A percentile compares a stretch with the other conserved stretches of the same genome.
phyloP scores from a whole-genome alignment of 2,329 filamentous ascomycete species.

The Penicillium palitans region DNA sequence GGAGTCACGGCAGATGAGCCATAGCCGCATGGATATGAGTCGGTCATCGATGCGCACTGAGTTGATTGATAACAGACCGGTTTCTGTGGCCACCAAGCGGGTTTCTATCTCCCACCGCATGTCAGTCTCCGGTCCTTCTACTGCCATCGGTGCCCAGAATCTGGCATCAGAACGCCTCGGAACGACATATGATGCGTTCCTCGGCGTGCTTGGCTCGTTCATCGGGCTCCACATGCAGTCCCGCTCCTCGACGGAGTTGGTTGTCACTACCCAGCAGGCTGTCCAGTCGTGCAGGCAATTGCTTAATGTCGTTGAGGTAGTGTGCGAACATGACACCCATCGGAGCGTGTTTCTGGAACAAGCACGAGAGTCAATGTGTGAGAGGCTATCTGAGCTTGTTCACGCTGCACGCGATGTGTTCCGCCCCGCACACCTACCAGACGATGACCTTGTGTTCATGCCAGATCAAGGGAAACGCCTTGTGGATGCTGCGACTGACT shows the following conservation, averaged over 20 bases:
- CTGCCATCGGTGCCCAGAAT: constrained; percentile 64
- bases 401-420: constrained; percentile 79
- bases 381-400: constrained; percentile 76
- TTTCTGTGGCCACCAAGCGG: constrained; percentile 47
- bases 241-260: constrained; percentile 81
- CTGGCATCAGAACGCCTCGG: constrained; percentile 82
- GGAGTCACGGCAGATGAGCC: constrained; percentile 27
- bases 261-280: constrained; percentile 78
- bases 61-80: constrained; percentile 31
- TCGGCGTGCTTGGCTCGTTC: constrained; percentile 89
- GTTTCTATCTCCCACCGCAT: constrained; percentile 68
- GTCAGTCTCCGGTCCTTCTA: constrained; percentile 70
- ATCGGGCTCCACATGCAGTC: constrained; percentile 92
- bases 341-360: constrained; percentile 66
- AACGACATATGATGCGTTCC: constrained; percentile 78
- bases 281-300: constrained; percentile 78
- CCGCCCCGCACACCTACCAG: constrained; percentile 64
- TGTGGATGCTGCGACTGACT: constrained; percentile 76
- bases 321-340: constrained; percentile 74
- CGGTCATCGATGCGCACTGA: constrained; percentile 24
- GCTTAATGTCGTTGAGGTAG: constrained; percentile 74
- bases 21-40: constrained; percentile 31
- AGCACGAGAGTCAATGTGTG: constrained; percentile 74
- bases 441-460: constrained; percentile 74
- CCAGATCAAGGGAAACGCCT: constrained; percentile 75